These are phyloP conservation scores for Xylariaceae sp. DNA, from an alignment of 2,329 filamentous ascomycete species.

Conservation along the genomic window DNA sequence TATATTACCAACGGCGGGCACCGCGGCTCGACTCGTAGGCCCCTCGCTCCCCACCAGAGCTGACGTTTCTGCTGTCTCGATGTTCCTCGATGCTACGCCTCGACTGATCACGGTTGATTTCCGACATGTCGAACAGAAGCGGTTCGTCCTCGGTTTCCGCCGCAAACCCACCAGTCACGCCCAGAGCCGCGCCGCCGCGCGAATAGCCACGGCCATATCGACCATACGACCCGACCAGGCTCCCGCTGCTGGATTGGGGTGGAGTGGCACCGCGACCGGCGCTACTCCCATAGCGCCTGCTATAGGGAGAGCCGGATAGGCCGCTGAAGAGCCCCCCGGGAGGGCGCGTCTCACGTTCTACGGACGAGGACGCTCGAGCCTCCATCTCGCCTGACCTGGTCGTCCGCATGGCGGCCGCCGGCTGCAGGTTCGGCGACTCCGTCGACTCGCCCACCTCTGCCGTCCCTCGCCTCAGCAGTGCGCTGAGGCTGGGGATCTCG, in stretches of 20 bases:
- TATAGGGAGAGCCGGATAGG: constrained; percentile 40
- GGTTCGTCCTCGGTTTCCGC: constrained; percentile 60
- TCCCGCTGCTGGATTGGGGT: constrained; percentile 31
- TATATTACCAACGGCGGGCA: constrained; percentile 24
- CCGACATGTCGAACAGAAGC: constrained; percentile 67
- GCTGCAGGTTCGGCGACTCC: constrained; percentile 33
- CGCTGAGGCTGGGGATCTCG: constrained; percentile 59
- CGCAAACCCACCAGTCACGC: constrained; percentile 40
- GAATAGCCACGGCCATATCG: constrained; percentile 32
- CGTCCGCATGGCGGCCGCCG: constrained; percentile 38
- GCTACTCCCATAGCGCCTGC: constrained; percentile 39
- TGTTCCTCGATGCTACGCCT: constrained; percentile 55
- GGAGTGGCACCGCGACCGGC: constrained; percentile 30
- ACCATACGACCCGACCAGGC: constrained; percentile 29
- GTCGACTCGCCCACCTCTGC: constrained; percentile 34
- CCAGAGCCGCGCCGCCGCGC: constrained; percentile 34
- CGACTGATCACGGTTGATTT: constrained; percentile 54
- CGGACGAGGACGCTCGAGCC: constrained; percentile 35
- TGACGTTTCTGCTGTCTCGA: constrained; percentile 36
- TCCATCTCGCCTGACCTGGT: constrained; percentile 36
- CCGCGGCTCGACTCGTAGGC: constrained; percentile 33
- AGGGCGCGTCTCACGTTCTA: constrained; percentile 40
- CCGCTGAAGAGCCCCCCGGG: constrained; percentile 39
- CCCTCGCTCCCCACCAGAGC: constrained; percentile 32
- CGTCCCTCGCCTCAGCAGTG: constrained; percentile 46